Percentiles rank a stretch among this genome's conserved stretches.
Evolutionary conservation across 352 stramenopile genomes (phyloP).

Genomic region (Pythium aquatile): DNA sequence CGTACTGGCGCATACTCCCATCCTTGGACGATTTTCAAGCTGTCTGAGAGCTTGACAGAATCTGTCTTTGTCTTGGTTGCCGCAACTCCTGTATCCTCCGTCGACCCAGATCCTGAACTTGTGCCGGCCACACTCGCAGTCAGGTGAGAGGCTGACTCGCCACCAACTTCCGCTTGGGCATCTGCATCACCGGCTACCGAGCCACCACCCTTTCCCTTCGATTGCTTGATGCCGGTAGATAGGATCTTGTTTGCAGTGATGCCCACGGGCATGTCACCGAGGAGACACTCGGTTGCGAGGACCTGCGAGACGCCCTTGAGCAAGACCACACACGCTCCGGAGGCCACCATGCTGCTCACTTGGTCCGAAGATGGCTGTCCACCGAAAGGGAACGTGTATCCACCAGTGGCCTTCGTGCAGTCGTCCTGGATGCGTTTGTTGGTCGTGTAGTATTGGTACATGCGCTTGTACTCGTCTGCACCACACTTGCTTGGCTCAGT

Average conservation of each 20-base stretch:
- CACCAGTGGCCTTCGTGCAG: background rate
- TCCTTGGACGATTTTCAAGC: slow-evolving; percentile 2
- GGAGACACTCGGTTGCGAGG: background rate
- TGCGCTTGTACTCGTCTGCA: background rate
- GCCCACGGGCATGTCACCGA: slow-evolving; percentile 4
- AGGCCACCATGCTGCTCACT: background rate
- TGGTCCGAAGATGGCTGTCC: background rate
- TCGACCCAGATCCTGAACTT: background rate
- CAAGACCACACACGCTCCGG: background rate
- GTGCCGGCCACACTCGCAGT: background rate
- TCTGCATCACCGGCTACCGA: background rate
- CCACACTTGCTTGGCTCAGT: background rate
- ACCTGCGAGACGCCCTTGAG: background rate
- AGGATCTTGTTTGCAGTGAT: slow-evolving; percentile 2
- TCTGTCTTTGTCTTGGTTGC: background rate
- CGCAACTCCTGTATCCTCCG: background rate
- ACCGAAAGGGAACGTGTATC: slow-evolving; percentile 5
- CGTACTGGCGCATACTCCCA: slow-evolving; percentile 2
- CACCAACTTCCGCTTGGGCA: background rate
- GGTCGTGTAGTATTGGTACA: slow-evolving; percentile 3
- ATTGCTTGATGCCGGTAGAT: background rate
- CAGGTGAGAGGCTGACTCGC: background rate
- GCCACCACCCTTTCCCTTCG: background rate
- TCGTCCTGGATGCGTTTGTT: slow-evolving; percentile 3
- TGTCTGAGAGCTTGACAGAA: background rate